Evolutionary conservation across 116 monocot species (phyloP).

Genomic region (Cymodocea nodosa): DNA sequence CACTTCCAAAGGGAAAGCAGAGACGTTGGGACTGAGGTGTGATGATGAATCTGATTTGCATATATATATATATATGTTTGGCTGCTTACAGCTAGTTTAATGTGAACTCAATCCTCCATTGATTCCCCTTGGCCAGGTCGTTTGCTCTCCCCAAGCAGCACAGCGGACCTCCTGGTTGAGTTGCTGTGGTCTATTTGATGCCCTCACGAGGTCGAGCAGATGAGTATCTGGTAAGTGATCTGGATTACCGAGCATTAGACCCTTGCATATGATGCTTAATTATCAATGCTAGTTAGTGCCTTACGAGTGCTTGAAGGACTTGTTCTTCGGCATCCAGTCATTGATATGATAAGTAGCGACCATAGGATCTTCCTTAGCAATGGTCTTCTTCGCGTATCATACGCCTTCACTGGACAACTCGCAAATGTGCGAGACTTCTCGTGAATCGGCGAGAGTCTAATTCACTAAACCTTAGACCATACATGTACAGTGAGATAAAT

Average conservation of each 20-base stretch:
- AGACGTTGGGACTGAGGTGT: slow-evolving; percentile 5
- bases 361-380: too few relatives aligned
- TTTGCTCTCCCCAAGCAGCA: neutral
- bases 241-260: neutral
- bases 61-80: neutral
- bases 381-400: too few relatives aligned
- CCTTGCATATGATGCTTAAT: too few relatives aligned
- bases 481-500: too few relatives aligned
- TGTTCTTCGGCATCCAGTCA: too few relatives aligned
- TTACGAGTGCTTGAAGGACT: too few relatives aligned
- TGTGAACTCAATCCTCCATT: neutral
- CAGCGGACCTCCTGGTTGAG: slow-evolving; percentile 13
- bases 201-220: neutral
- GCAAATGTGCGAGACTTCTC: too few relatives aligned
- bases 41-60: neutral
- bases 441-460: too few relatives aligned
- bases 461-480: too few relatives aligned
- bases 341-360: too few relatives aligned
- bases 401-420: too few relatives aligned
- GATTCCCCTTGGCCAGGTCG: neutral
- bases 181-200: slow-evolving; percentile 24
- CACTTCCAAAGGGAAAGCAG: neutral
- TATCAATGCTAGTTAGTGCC: too few relatives aligned
- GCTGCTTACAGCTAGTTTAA: neutral
- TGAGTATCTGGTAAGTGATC: neutral